Conservation (phyloP, 495 filamentous ascomycete genomes). For the Aspergillus biplanus region DNA sequence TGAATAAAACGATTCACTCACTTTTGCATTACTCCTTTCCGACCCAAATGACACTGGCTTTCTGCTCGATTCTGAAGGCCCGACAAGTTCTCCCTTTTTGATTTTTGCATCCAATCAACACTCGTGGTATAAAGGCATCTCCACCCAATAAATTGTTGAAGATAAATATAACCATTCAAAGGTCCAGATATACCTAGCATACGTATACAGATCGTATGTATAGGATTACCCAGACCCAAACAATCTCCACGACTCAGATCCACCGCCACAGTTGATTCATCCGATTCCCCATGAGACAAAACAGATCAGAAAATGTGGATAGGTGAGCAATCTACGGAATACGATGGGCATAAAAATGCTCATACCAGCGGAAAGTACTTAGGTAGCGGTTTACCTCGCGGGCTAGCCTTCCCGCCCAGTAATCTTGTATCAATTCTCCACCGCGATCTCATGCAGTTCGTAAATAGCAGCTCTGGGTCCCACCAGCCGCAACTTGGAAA, state of each 20-base stretch:
- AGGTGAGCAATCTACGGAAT: not conserved
- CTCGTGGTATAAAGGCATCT: not conserved
- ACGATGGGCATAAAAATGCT: no score
- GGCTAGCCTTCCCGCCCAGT: not conserved
- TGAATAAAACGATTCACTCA: not conserved
- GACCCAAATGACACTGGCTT: no score
- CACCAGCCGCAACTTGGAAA: not conserved
- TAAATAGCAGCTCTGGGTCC: slow-evolving; percentile 3
- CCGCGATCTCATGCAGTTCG: slow-evolving; percentile 5
- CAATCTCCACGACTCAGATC: not conserved
- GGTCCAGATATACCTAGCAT: not conserved
- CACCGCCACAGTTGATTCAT: not conserved
- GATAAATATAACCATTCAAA: not conserved
- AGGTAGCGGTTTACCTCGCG: not conserved
- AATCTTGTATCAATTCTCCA: slow-evolving; percentile 2
- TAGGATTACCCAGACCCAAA: not conserved
- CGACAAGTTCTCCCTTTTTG: not conserved
- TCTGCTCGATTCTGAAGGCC: no score
- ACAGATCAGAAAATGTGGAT: not conserved
- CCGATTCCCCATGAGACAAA: not conserved
- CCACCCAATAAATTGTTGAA: slow-evolving; percentile 1
- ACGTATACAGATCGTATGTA: not conserved
- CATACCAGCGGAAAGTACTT: not conserved
- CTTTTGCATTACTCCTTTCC: not conserved
- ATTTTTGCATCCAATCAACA: not conserved